These are phyloP conservation scores for Scutellaria baicalensis DNA, from an alignment of 257 asterid genomes.

Conservation along the genomic window DNA sequence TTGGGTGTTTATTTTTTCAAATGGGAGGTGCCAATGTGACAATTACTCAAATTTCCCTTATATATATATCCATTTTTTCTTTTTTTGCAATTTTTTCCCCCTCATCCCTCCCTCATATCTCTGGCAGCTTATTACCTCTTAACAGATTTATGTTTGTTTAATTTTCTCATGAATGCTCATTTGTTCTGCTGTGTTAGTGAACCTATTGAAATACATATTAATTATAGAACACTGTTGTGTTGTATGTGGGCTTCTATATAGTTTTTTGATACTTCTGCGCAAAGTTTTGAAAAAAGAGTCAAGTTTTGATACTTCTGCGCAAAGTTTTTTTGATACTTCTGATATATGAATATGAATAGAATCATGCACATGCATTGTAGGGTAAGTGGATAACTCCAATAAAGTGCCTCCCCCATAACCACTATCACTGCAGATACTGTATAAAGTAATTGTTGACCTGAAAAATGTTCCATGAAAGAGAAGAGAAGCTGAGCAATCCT, in stretches of 20 bases:
- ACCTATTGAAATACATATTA: neutral
- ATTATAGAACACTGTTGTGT: neutral
- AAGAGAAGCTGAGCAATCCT: neutral
- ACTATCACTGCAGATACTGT: neutral
- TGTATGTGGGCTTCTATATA: neutral
- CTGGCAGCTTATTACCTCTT: neutral
- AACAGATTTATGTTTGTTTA: neutral
- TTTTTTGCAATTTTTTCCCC: no score
- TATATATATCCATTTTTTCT: no score
- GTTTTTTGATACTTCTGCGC: neutral
- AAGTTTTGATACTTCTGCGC: neutral
- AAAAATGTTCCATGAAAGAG: neutral
- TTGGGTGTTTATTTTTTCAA: no score
- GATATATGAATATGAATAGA: neutral
- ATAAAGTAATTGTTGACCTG: neutral
- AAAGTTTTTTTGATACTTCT: no score
- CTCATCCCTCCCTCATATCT: neutral
- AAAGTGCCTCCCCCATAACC: neutral
- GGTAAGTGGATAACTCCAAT: neutral
- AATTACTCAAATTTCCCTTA: no score
- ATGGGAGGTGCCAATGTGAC: no score
- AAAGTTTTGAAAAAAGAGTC: neutral
- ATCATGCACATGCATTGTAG: neutral
- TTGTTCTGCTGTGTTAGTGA: neutral
- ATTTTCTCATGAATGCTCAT: neutral